A percentile compares a stretch with the other conserved stretches of the same genome.
Conservation (phyloP, 768 basidiomycete species). For the Bullera alba region DNA sequence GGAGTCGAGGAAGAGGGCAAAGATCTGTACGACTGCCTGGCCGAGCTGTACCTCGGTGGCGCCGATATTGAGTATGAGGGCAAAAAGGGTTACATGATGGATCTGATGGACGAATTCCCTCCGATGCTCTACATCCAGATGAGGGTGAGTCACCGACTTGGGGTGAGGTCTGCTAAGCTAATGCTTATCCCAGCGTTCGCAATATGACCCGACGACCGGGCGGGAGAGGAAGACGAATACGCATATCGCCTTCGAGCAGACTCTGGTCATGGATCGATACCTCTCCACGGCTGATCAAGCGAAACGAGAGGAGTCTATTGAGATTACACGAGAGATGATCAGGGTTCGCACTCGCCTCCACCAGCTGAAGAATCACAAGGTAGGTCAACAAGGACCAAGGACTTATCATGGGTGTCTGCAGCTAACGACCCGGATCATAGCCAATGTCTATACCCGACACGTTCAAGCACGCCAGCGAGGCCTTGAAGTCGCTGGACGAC, state of each 20-base stretch:
- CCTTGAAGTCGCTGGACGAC: constrained; percentile 2
- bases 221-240: constrained; percentile 95
- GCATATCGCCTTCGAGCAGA: constrained; percentile 82
- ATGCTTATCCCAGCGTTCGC: constrained; percentile 31
- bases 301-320: constrained; percentile 66
- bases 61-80: constrained; percentile 82
- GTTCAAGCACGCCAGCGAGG: constrained; percentile 22
- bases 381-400: constrained; percentile 42
- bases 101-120: constrained; percentile 72
- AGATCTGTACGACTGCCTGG: constrained; percentile 89
- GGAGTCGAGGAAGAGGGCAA: constrained; percentile 77
- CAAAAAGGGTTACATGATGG: constrained; percentile 70
- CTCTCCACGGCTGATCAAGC: constrained; percentile 64
- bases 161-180: not conserved
- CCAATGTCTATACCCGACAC: constrained; percentile 29
- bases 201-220: constrained; percentile 79
- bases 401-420: not conserved
- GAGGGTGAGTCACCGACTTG: constrained; percentile 58
- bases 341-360: constrained; percentile 62
- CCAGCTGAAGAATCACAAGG: constrained; percentile 65
- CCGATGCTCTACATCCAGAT: constrained; percentile 90
- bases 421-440: constrained; percentile 6
- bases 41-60: constrained; percentile 68
- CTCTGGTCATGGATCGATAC: constrained; percentile 85
- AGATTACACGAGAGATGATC: constrained; percentile 62